Percentiles rank a stretch among this genome's conserved stretches.
Conservation (phyloP, 75 land plant genomes). For the Pinus albicaulis region DNA sequence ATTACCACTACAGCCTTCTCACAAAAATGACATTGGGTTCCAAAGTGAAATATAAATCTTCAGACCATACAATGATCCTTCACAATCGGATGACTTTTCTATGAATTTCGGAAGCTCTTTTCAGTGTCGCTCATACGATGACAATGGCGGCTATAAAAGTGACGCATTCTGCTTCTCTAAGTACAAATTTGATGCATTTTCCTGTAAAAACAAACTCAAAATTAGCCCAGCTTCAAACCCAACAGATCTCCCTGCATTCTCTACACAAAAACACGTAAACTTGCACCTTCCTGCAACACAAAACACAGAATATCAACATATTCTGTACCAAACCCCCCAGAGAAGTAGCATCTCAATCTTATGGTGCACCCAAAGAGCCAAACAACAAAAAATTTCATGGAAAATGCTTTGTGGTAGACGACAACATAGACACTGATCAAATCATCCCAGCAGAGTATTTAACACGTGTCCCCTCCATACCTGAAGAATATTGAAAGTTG, state of each 20-base stretch:
- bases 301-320: not conserved
- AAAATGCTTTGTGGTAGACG: constrained; percentile 77
- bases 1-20: too few species aligned
- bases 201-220: not conserved
- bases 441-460: constrained; percentile 97
- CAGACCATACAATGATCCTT: too few species aligned
- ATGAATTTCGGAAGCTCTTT: too few species aligned
- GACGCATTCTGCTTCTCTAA: not conserved
- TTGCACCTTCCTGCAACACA: not conserved
- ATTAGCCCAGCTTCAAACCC: not conserved
- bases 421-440: constrained; percentile 98
- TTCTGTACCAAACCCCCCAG: not conserved
- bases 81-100: too few species aligned
- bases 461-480: constrained; percentile 94
- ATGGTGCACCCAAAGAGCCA: not conserved
- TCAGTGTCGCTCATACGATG: not conserved
- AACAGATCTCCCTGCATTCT: not conserved
- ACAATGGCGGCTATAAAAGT: not conserved
- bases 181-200: not conserved
- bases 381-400: constrained; percentile 53
- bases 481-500: constrained; percentile 89
- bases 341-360: constrained; percentile 2
- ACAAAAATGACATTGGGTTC: too few species aligned
- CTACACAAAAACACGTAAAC: not conserved
- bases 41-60: too few species aligned